Evolutionary conservation across 2,329 filamentous ascomycete species (phyloP).

Genomic region (Penicillium sp.): DNA sequence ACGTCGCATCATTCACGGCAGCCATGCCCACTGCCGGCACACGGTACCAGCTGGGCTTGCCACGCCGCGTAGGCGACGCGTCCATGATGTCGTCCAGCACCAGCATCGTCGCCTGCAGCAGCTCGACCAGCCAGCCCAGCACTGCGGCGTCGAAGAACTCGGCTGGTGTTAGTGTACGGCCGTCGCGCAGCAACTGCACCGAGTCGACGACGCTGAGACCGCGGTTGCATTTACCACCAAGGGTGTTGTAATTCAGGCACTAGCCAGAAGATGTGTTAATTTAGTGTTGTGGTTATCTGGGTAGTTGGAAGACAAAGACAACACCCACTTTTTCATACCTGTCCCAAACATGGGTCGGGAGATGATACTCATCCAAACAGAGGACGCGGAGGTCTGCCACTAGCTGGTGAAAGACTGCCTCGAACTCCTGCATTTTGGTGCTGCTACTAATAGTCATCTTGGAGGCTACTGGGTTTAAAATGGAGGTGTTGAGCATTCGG

Average conservation of each 20-base stretch:
- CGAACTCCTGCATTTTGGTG: too few species aligned
- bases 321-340: too few species aligned
- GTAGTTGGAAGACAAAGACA: too few species aligned
- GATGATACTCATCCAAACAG: too few species aligned
- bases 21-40: conserved; percentile 88
- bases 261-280: too few species aligned
- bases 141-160: conserved; percentile 87
- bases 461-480: too few species aligned
- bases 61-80: conserved; percentile 87
- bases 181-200: conserved; percentile 73
- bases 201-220: conserved; percentile 97
- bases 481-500: too few species aligned
- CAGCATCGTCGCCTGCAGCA: conserved; percentile 97
- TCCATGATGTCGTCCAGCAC: conserved; percentile 99
- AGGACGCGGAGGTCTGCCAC: too few species aligned
- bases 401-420: too few species aligned
- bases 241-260: conserved; percentile 63
- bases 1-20: conserved; percentile 97
- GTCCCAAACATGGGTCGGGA: too few species aligned
- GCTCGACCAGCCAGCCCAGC: conserved; percentile 98
- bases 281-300: too few species aligned
- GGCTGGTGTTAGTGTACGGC: conserved; percentile 65
- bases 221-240: conserved; percentile 97
- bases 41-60: conserved; percentile 95
- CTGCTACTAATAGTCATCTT: too few species aligned